Base-by-base conservation (phyloP, 2,329 filamentous ascomycete genomes). In the Cladosporium sp. region DNA sequence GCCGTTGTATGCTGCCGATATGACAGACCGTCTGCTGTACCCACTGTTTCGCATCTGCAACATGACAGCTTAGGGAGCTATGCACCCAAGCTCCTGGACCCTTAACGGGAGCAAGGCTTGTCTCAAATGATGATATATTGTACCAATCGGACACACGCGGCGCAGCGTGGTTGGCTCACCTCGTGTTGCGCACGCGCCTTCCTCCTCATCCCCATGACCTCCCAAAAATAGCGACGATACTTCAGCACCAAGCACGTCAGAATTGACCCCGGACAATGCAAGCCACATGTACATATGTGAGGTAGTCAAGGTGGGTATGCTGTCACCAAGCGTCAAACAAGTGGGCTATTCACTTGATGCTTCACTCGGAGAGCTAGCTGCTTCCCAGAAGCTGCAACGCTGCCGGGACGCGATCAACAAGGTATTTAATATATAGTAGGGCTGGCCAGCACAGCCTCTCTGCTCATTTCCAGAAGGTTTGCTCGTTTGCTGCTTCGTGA, bases 391-490 rank as follows among this genome's bases (percentile, higher is more conserved):
- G 28, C 28, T 32, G 28, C 28, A 32, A 9, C 28, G 28, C 28
- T 32, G 28, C 28, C 12, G 28, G 28, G 8, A 32, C 28, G 12
- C 12, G 9, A 9, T 28, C 9, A 32, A 32, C 28, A 32, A 7
- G 8, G 9, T 32, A 32, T 32, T 32, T n/a, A n/a, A 10, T 10
- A 32, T 10, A 32, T 10, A 9, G 28, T 32, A 32, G 28, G 28
- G 28, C 28, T 10, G 35, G 22, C 47, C 7, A 50, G 47, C 47
- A 50, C 47, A 50, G 47, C 47, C 47, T 50, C 47, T 3, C 50
- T 42, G 50, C 45, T 56, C 45, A 34, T 35, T 47, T 45, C 44
- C 35, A 15, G 44, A 53, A 55, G 50, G 50, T 55, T 58, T 48
- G 42, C 42, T 49, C 28, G n/a, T 28, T 37, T 42, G 24, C 40